Evolutionary conservation across 495 filamentous ascomycete species (phyloP).

Genomic region (Aspergillus carlsbadensis): DNA sequence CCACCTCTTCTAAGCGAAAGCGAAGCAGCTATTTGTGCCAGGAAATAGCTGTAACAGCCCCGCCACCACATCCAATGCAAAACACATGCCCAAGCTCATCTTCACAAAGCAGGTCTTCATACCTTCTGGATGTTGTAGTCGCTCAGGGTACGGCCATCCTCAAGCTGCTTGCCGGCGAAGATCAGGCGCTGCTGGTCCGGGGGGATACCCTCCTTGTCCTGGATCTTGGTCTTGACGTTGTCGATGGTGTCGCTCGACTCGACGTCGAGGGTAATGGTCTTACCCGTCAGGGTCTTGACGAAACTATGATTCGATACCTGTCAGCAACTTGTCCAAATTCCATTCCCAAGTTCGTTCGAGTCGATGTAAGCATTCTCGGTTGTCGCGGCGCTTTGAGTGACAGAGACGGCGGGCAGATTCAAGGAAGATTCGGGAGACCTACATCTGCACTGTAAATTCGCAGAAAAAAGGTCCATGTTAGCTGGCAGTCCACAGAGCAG

Average conservation of each 20-base stretch:
- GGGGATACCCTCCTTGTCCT: slow-evolving; percentile 99
- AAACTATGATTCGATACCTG: slow-evolving; percentile 59
- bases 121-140: slow-evolving; percentile 99
- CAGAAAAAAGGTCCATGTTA: slow-evolving; percentile 41
- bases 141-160: slow-evolving; percentile 96
- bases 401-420: slow-evolving; percentile 11
- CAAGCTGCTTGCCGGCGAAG: slow-evolving; percentile 99
- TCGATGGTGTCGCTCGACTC: slow-evolving; percentile 99
- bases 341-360: neutral
- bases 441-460: slow-evolving; percentile 74
- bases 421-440: slow-evolving; percentile 35
- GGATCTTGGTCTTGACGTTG: slow-evolving; percentile 95
- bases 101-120: slow-evolving; percentile 29
- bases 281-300: slow-evolving; percentile 97
- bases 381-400: neutral
- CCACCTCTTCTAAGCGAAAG: neutral
- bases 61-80: neutral
- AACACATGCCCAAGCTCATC: neutral
- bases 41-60: neutral
- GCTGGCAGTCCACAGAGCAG: slow-evolving; percentile 21
- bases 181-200: slow-evolving; percentile 99
- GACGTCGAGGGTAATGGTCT: slow-evolving; percentile 99
- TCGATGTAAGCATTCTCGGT: neutral
- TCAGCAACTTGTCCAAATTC: slow-evolving; percentile 30
- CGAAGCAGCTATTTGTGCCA: neutral